Conservation (phyloP, 78 protist species). For the Anaeramoeba flamelloides region DNA sequence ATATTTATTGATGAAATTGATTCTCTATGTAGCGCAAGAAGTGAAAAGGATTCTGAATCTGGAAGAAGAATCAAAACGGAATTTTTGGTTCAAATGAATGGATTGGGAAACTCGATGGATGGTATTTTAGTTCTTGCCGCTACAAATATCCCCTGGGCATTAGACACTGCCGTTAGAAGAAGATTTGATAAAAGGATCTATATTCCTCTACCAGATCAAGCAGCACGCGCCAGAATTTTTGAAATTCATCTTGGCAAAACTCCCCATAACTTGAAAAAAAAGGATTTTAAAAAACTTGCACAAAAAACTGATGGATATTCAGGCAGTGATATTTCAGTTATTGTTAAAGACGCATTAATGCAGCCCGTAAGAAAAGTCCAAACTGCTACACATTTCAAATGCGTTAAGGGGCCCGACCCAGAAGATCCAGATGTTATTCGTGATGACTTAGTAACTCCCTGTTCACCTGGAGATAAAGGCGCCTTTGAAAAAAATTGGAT, state of each 20-base stretch:
- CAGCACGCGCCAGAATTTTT: conserved; percentile 65
- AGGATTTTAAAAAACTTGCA: conserved; percentile 43
- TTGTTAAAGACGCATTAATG: conserved; percentile 66
- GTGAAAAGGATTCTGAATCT: conserved; percentile 73
- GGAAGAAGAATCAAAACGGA: conserved; percentile 92
- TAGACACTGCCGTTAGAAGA: conserved; percentile 90
- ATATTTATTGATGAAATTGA: conserved; percentile 97
- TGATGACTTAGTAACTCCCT: conserved; percentile 18
- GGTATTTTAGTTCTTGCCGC: conserved; percentile 93
- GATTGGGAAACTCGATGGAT: conserved; percentile 63
- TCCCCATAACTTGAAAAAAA: conserved; percentile 32
- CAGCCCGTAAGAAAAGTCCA: conserved; percentile 77
- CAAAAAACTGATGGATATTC: conserved; percentile 61
- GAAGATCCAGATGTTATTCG: conserved; percentile 7
- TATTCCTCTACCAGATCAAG: conserved; percentile 65
- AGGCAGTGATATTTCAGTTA: conserved; percentile 69
- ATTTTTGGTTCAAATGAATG: conserved; percentile 90
- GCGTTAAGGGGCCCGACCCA: conserved; percentile 21
- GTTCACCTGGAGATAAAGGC: conserved; percentile 35
- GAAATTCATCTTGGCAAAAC: conserved; percentile 57
- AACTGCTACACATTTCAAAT: conserved; percentile 77
- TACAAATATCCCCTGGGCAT: conserved; percentile 81
- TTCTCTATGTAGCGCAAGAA: conserved; percentile 59
- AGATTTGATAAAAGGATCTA: conserved; percentile 55
- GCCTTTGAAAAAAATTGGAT: conserved; percentile 25